A percentile compares a stretch with the other conserved stretches of the same genome.
Conservation (phyloP, 2,329 filamentous ascomycete species). For the Diaporthe destruens region DNA sequence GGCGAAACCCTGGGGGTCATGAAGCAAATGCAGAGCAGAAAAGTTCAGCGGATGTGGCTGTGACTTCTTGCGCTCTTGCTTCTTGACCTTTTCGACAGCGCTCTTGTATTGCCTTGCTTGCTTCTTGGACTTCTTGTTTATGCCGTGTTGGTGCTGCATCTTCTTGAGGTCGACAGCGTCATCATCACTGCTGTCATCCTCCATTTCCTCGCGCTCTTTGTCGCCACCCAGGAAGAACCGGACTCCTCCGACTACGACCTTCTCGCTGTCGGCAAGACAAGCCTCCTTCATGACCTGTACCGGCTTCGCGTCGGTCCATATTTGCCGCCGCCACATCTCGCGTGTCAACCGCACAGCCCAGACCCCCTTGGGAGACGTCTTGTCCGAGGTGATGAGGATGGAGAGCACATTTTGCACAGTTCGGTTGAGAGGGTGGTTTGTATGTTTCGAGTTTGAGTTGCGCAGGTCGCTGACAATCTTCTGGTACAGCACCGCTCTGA, state of each 20-base stretch:
- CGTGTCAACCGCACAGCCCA: slow-evolving; percentile 97
- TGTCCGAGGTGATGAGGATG: slow-evolving; percentile 89
- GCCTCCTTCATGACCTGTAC: slow-evolving; percentile 99
- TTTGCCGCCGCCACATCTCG: slow-evolving; percentile 95
- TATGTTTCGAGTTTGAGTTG: slow-evolving; percentile 86
- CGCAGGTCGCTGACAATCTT: slow-evolving; percentile 94
- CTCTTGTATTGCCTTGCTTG: slow-evolving; percentile 82
- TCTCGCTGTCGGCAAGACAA: slow-evolving; percentile 88
- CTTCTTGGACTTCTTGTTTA: slow-evolving; percentile 98
- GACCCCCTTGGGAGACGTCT: slow-evolving; percentile 84
- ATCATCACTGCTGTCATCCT: slow-evolving; percentile 89
- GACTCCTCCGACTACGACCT: slow-evolving; percentile 88
- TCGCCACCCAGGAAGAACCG: slow-evolving; percentile 97
- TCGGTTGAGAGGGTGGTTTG: slow-evolving; percentile 92
- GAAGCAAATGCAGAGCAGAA: slow-evolving; percentile 91
- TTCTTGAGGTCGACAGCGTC: slow-evolving; percentile 83
- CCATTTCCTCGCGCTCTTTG: slow-evolving; percentile 92
- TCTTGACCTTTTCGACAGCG: slow-evolving; percentile 85
- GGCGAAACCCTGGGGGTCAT: slow-evolving; percentile 94
- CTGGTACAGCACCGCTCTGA: slow-evolving; percentile 84
- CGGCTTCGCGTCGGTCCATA: slow-evolving; percentile 94
- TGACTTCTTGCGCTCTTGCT: slow-evolving; percentile 87
- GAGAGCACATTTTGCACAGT: slow-evolving; percentile 94
- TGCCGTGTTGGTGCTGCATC: slow-evolving; percentile 85
- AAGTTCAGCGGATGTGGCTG: slow-evolving; percentile 93